Evolutionary conservation across 441 rosid genomes (phyloP).

Genomic region (Aleurites moluccanus): DNA sequence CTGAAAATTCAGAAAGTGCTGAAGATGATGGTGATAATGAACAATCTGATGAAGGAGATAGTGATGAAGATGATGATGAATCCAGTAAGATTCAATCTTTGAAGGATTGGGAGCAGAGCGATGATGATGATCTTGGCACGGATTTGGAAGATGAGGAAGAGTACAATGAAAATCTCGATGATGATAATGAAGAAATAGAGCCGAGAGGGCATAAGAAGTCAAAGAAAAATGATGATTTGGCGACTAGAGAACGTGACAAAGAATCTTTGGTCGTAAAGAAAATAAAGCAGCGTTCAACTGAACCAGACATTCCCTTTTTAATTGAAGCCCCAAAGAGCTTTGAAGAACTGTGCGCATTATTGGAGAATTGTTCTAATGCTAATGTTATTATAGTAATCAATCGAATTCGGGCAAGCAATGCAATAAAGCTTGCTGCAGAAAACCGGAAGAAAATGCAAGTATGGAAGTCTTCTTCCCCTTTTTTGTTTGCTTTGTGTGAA

Average conservation of each 20-base stretch:
- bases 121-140: constrained; percentile 59
- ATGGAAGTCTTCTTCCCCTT: constrained; percentile 22
- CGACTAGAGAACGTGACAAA: constrained; percentile 24
- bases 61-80: constrained; percentile 34
- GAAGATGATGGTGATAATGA: constrained; percentile 49
- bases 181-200: constrained; percentile 28
- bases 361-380: constrained; percentile 52
- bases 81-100: constrained; percentile 36
- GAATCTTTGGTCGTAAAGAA: constrained; percentile 29
- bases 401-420: constrained; percentile 64
- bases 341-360: constrained; percentile 62
- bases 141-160: constrained; percentile 58
- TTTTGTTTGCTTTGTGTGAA: not conserved
- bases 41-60: constrained; percentile 44
- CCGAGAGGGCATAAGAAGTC: constrained; percentile 33
- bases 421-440: constrained; percentile 80
- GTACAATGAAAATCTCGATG: constrained; percentile 33
- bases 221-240: constrained; percentile 32
- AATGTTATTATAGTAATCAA: constrained; percentile 48
- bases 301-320: constrained; percentile 61
- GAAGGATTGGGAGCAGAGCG: constrained; percentile 94
- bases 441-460: constrained; percentile 96
- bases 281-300: constrained; percentile 32
- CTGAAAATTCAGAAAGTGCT: constrained; percentile 52
- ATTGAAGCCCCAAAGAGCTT: constrained; percentile 73